A percentile compares a stretch with the other conserved stretches of the same genome.
Conservation (phyloP, 2,329 filamentous ascomycete species). For the Nothopassalora personata region DNA sequence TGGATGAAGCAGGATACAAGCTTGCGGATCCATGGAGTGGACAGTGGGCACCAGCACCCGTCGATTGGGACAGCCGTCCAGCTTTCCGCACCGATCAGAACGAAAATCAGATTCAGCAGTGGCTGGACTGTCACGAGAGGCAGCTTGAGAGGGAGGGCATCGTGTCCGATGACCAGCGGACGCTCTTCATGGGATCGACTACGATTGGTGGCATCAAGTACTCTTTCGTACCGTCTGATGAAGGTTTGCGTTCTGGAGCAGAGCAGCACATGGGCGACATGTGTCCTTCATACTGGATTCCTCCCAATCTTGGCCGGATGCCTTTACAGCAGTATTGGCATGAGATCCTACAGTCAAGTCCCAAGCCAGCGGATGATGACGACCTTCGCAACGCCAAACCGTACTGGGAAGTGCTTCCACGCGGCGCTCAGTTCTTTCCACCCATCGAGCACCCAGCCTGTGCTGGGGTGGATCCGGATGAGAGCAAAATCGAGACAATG, state of each 20-base stretch:
- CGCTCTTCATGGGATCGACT: conserved; percentile 6
- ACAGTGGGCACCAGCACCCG: conserved; percentile 42
- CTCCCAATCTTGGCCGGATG: conserved; percentile 18
- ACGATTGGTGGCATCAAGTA: conserved; percentile 16
- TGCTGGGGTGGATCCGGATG: conserved; percentile 27
- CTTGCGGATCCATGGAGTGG: conserved; percentile 40
- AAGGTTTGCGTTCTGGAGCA: conserved; percentile 1
- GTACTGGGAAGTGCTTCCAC: conserved; percentile 30
- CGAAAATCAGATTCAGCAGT: conserved; percentile 24
- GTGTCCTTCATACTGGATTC: conserved; percentile 31
- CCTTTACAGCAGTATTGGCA: conserved; percentile 27
- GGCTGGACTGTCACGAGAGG: conserved; percentile 20
- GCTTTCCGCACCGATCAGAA: conserved; percentile 25
- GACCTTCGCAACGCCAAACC: conserved; percentile 25
- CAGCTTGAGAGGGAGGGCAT: conserved; percentile 2
- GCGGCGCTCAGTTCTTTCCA: conserved; percentile 15
- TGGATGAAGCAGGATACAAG: conserved; percentile 3
- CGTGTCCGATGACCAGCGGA: neutral
- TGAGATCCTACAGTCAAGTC: conserved; percentile 20
- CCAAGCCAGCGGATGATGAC: conserved; percentile 23
- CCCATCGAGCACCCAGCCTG: conserved; percentile 14
- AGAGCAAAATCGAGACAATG: conserved; percentile 21
- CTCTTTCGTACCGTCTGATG: conserved; percentile 9
- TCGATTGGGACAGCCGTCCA: conserved; percentile 41
- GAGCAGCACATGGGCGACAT: conserved; percentile 21